These are phyloP conservation scores for Zygoascus biomembranicola DNA, from an alignment of 805 yeast genomes.

Conservation along the genomic window DNA sequence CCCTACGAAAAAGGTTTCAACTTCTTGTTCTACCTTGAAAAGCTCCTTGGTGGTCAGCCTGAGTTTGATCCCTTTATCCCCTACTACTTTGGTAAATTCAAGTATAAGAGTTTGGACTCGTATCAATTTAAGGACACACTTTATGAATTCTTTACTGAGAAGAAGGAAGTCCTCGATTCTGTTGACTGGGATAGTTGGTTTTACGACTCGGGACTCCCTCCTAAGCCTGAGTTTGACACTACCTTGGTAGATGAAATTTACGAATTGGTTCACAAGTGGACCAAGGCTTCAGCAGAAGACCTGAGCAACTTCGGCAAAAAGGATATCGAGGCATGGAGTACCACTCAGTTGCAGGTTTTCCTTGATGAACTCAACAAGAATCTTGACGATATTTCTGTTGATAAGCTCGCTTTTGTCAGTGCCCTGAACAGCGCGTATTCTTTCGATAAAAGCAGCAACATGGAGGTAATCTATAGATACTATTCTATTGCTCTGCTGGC, in stretches of 20 bases:
- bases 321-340: conserved; percentile 52
- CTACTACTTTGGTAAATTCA: conserved; percentile 62
- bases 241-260: conserved; percentile 67
- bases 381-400: conserved; percentile 30
- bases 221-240: conserved; percentile 75
- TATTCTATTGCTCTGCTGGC: conserved; percentile 58
- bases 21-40: conserved; percentile 67
- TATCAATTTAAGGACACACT: conserved; percentile 71
- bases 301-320: conserved; percentile 31
- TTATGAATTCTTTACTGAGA: conserved; percentile 48
- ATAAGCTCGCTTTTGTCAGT: conserved; percentile 28
- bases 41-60: conserved; percentile 51
- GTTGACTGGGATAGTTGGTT: conserved; percentile 87
- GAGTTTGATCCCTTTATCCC: conserved; percentile 75
- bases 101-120: conserved; percentile 67
- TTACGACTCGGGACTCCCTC: conserved; percentile 79
- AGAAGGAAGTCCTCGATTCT: conserved; percentile 44
- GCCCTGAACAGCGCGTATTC: conserved; percentile 34
- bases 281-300: conserved; percentile 12
- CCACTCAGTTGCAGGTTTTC: conserved; percentile 75
- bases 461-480: conserved; percentile 78
- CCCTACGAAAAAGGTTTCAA: conserved; percentile 91
- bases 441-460: conserved; percentile 52
- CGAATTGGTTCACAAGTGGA: conserved; percentile 60
- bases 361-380: conserved; percentile 54